Evolutionary conservation across 129 eudicot genomes (phyloP), one percentile per base, ranked within the genome.

Genomic region (Centrapalus pauciflorus): DNA sequence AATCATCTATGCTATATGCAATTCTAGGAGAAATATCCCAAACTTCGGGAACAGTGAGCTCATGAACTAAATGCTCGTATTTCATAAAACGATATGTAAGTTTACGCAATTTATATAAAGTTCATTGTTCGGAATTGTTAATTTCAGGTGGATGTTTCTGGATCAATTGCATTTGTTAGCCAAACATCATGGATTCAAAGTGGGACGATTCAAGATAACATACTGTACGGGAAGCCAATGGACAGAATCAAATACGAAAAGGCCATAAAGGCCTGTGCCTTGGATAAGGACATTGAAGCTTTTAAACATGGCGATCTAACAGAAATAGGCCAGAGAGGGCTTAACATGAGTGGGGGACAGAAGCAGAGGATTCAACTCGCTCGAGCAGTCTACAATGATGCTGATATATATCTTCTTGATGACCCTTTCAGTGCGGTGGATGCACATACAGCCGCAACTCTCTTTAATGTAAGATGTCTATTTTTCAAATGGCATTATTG

Each of bases 341-440:
- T 90, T 61, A 87, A 90, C 46, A 60, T 87, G 86, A 91, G 97
- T 68, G 88, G 97, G 6, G 97, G 97, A 45, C 96, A 91, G 67
- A 91, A 87, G 57, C 97, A 91, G 67, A 82, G 97, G 70, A 77
- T 91, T 74, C 97, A 91, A 72, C 88, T 91, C 21, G 90, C 88
- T 12, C 87, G 97, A 49, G 94, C 94, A 7, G 90, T 91, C 14
- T 91, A 91, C 50, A 76, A 81, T 52, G 94, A 91, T 77, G 88
- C 96, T 25, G 96, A 87, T 55, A 87, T 87, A 0, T 85, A 87
- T 83, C 88, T 87, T 70, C 86, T 91, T 50, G 97, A 90, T 61
- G 97, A 90, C 55, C 95, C 95, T 9, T 91, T 91, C 61, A 87
- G 97, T 73, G 96, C 94, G 5, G 97, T 91, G 11, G 90, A 85